A percentile compares a stretch with the other conserved stretches of the same genome.
These are phyloP conservation scores for Pontederia crassipes DNA, from an alignment of 176 grass and related monocot genomes.

Conservation along the genomic window DNA sequence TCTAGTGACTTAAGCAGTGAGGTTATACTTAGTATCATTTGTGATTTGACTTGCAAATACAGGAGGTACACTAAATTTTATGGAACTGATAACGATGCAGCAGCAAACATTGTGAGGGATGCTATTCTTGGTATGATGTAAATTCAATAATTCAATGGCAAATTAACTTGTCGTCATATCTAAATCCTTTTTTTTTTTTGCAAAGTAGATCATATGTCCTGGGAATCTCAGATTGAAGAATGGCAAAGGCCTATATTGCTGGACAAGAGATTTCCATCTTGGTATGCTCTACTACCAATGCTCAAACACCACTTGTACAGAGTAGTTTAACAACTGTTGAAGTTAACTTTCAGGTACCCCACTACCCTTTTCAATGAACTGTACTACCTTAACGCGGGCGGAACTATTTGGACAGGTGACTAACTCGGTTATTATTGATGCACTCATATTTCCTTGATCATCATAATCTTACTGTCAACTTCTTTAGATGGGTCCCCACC, in stretches of 20 bases:
- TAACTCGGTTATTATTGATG: conserved; percentile 11
- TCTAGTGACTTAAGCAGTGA: background rate
- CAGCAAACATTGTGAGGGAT: conserved; percentile 66
- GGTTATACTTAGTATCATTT: background rate
- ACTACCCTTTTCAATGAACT: conserved; percentile 97
- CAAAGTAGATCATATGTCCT: conserved; percentile 19
- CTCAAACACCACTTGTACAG: background rate
- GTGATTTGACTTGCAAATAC: conserved; percentile 18
- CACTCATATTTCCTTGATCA: conserved; percentile 15
- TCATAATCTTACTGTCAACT: conserved; percentile 10
- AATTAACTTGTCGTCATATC: background rate
- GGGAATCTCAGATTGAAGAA: conserved; percentile 82
- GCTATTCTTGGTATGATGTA: conserved; percentile 56
- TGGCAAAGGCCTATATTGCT: conserved; percentile 90
- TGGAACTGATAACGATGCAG: conserved; percentile 71
- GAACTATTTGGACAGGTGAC: conserved; percentile 96
- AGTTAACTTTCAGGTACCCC: conserved; percentile 63
- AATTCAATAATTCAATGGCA: too few species aligned
- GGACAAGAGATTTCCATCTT: conserved; percentile 64
- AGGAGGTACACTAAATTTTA: conserved; percentile 96
- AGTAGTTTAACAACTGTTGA: conserved; percentile 23
- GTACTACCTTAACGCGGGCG: conserved; percentile 97
- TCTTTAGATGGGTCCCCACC: conserved; percentile 70
- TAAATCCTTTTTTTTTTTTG: background rate
- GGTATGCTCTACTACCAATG: conserved; percentile 31